A percentile compares a stretch with the other conserved stretches of the same genome.
phyloP scores from a whole-genome alignment of 2,329 filamentous ascomycete species.

The Aspergillus chevalieri region DNA sequence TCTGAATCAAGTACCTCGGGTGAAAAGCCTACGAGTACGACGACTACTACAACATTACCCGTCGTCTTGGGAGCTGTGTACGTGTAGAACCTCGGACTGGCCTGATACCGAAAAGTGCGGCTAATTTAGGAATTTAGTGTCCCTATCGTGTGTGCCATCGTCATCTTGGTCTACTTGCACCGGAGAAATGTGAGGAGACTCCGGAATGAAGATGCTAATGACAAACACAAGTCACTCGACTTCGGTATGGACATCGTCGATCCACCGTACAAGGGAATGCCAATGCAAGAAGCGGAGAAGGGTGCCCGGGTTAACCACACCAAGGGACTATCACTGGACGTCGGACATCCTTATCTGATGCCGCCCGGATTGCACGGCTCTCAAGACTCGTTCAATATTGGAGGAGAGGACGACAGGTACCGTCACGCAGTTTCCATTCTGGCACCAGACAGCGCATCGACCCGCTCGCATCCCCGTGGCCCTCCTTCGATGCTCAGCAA shows the following conservation, averaged over 20 bases:
- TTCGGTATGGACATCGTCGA: constrained; percentile 67
- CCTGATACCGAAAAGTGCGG: background rate
- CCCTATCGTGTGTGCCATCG: constrained; percentile 61
- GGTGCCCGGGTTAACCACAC: constrained; percentile 29
- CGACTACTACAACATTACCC: constrained; percentile 54
- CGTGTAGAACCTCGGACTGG: constrained; percentile 42
- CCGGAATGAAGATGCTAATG: constrained; percentile 69
- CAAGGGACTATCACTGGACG: constrained; percentile 54
- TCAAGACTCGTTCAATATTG: constrained; percentile 74
- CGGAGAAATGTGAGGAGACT: constrained; percentile 68
- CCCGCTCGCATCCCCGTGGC: constrained; percentile 51
- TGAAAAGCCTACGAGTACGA: constrained; percentile 53
- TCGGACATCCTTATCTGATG: constrained; percentile 86
- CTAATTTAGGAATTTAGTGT: constrained; percentile 52
- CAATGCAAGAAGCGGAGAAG: constrained; percentile 50
- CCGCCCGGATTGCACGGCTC: constrained; percentile 74
- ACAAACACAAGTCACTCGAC: constrained; percentile 86
- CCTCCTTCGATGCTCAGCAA: constrained; percentile 32
- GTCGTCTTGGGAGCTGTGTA: constrained; percentile 67
- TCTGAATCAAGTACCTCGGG: constrained; percentile 31
- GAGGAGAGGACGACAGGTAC: constrained; percentile 74
- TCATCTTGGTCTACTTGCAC: constrained; percentile 70
- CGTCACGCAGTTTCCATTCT: constrained; percentile 37
- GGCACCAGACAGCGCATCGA: background rate
- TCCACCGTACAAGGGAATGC: constrained; percentile 38